Evolutionary conservation across 2,329 filamentous ascomycete genomes (phyloP), one percentile per base, ranked within the genome.

Genomic region (Diaporthe humulicola): DNA sequence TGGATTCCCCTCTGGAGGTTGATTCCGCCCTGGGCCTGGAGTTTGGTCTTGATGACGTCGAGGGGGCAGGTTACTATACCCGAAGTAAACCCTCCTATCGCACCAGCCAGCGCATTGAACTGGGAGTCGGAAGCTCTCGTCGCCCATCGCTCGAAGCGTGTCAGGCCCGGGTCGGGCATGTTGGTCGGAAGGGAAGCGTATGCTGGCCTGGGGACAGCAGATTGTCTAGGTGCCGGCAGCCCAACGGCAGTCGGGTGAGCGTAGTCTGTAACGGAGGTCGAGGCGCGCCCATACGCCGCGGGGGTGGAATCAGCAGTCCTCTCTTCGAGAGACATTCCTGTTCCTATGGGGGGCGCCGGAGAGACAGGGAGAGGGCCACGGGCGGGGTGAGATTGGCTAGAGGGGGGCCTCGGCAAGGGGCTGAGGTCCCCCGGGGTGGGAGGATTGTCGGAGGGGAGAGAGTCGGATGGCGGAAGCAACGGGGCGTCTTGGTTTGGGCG

Each of bases 31-130:
- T 98, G 97, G 22, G 96, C 96, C 84, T 99, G 97, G 76, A 99
- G 86, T 85, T 98, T 98, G 58, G 97, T 99, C 87, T 99, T 99
- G 85, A 99, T 98, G 77, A 99, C 97, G 87, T 99, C 97, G 79
- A 99, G 92, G 56, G 97, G 97, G 83, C 97, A 99, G 71, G 96
- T 98, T 78, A 98, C 94, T 73, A 99, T 91, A 69, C 97, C 97
- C 10, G 96, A 98, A 30, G 95, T 95, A 80, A 98, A 95, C 67
- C 97, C 97, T 69, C 96, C 96, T 74, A 95, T 89, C 66, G 96
- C 96, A 73, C 97, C 97, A 57, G 95, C 93, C 73, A 98, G 88
- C 77, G 95, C 95, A 83, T 97, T 95, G 83, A 98, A 92, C 77
- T 91, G 89, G 28, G 90, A 87, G 76, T 92, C 89, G 45, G 90